phyloP scores from a whole-genome alignment of 179 eudicot genomes.

The Sideroxylon spinosum region DNA sequence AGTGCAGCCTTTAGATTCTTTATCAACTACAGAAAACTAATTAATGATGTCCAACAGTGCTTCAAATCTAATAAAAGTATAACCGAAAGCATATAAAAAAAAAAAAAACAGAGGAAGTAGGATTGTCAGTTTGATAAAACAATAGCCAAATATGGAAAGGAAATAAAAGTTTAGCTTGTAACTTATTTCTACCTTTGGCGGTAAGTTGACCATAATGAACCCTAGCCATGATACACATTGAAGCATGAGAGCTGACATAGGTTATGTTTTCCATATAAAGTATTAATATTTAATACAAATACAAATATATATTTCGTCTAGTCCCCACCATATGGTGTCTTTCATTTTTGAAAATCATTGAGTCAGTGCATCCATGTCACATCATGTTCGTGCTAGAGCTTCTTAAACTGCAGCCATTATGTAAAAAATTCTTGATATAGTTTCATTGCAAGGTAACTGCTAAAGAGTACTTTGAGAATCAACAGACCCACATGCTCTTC shows the following conservation, averaged over 20 bases:
- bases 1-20: conserved; percentile 48
- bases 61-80: conserved; percentile 41
- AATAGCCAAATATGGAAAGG: not conserved
- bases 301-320: too few relatives aligned
- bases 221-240: conserved; percentile 52
- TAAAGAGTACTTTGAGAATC: too few relatives aligned
- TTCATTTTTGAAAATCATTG: too few relatives aligned
- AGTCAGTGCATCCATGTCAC: too few relatives aligned
- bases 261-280: too few relatives aligned
- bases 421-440: too few relatives aligned
- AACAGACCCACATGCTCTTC: too few relatives aligned
- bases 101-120: conserved; percentile 3
- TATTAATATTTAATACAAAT: too few relatives aligned
- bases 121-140: conserved; percentile 5
- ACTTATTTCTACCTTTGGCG: conserved; percentile 51
- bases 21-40: conserved; percentile 53
- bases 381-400: too few relatives aligned
- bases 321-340: too few relatives aligned
- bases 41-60: conserved; percentile 53
- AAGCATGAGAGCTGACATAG: conserved; percentile 25
- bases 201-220: conserved; percentile 47
- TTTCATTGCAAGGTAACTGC: too few relatives aligned
- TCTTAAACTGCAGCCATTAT: too few relatives aligned
- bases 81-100: not conserved
- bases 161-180: not conserved